Percentiles rank a stretch among this genome's conserved stretches.
Conservation (phyloP, 176 grass and related monocot species). For the Alloteropsis semialata region DNA sequence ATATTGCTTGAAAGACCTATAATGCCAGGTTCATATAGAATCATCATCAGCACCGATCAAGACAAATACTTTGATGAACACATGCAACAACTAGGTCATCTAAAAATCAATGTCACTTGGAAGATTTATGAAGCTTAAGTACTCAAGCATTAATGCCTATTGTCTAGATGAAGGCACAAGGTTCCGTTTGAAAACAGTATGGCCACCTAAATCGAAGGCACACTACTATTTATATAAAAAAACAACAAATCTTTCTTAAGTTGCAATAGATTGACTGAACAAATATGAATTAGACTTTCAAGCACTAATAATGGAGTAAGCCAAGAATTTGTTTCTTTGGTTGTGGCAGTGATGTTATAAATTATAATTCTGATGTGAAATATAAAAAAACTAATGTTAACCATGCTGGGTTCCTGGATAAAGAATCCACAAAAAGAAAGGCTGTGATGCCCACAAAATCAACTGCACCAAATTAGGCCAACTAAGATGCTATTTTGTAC, state of each 20-base stretch:
- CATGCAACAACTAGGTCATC: neutral
- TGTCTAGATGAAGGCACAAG: neutral
- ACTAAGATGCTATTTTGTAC: neutral
- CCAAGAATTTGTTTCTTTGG: neutral
- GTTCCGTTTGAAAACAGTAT: neutral
- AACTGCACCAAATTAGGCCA: neutral
- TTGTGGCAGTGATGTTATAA: neutral
- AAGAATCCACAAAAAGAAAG: slow-evolving; percentile 1
- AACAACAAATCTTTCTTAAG: neutral
- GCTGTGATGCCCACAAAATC: neutral
- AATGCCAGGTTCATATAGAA: slow-evolving; percentile 11
- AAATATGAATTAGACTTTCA: slow-evolving; percentile 2
- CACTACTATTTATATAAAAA: neutral
- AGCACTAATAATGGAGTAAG: neutral
- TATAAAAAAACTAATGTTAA: neutral
- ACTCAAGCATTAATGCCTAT: neutral
- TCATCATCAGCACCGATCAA: slow-evolving; percentile 1
- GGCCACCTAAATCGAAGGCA: neutral
- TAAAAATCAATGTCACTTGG: neutral
- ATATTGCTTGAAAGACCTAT: slow-evolving; percentile 17
- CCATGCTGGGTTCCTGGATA: slow-evolving; percentile 10
- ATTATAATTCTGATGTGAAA: neutral
- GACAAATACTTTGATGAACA: slow-evolving; percentile 12
- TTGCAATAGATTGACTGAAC: neutral
- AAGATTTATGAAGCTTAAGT: neutral